These are phyloP conservation scores for Porpolomopsis calyptriformis DNA, from an alignment of 768 basidiomycete genomes.

Conservation along the genomic window DNA sequence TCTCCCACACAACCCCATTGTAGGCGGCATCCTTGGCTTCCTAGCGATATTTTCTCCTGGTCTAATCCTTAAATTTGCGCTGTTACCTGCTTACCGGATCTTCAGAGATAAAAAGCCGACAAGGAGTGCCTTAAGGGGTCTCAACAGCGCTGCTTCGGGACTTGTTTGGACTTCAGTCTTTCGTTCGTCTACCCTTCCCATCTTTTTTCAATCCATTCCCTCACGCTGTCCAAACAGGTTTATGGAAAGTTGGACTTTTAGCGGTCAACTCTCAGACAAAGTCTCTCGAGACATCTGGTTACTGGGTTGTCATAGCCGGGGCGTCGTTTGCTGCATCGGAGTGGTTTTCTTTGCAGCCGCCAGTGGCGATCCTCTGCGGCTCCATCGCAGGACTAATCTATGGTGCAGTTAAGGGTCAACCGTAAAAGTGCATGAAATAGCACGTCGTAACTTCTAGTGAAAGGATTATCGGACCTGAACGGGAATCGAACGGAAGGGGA, in stretches of 20 bases:
- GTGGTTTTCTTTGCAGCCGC: background rate
- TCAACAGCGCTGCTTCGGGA: constrained; percentile 34
- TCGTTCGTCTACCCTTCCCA: constrained; percentile 15
- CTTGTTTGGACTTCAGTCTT: constrained; percentile 34
- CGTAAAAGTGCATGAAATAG: background rate
- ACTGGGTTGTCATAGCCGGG: background rate
- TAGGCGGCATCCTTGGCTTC: constrained; percentile 39
- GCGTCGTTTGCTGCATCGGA: background rate
- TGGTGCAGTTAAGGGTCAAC: background rate
- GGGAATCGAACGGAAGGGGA: too few relatives aligned
- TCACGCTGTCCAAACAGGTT: background rate
- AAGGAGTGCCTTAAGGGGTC: constrained; percentile 25
- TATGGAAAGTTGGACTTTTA: constrained; percentile 1
- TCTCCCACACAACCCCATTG: constrained; percentile 21
- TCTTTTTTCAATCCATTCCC: background rate
- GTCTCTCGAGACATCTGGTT: background rate
- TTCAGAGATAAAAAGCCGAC: constrained; percentile 22
- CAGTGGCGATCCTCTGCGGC: background rate
- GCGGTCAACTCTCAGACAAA: background rate
- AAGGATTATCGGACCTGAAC: too few relatives aligned
- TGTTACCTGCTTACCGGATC: constrained; percentile 26
- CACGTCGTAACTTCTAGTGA: too few relatives aligned
- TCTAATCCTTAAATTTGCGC: constrained; percentile 25
- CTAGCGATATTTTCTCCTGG: constrained; percentile 43
- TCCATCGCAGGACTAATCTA: background rate